Evolutionary conservation across 129 eudicot species (phyloP).

Genomic region (Centaurea solstitialis): DNA sequence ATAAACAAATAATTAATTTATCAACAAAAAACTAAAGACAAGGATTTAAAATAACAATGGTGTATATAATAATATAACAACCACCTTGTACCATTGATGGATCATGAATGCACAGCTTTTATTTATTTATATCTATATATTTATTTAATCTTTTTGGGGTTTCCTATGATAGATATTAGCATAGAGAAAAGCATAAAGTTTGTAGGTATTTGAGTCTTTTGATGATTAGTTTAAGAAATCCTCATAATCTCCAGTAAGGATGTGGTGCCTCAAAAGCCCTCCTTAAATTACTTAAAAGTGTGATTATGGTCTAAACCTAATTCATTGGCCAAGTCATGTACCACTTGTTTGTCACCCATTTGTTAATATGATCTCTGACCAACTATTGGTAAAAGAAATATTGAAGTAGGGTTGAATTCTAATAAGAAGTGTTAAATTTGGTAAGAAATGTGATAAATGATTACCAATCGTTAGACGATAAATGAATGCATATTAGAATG

Average conservation of each 20-base stretch:
- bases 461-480: no score
- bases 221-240: conserved; percentile 46
- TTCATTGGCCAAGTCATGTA: conserved; percentile 41
- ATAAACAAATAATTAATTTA: no score
- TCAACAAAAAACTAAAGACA: neutral
- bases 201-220: conserved; percentile 34
- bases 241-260: conserved; percentile 42
- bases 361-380: neutral
- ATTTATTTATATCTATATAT: no score
- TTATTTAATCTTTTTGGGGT: neutral
- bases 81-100: neutral
- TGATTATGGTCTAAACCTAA: conserved; percentile 36
- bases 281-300: conserved; percentile 32
- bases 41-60: no score
- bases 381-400: neutral
- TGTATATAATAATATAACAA: neutral
- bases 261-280: conserved; percentile 41
- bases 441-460: no score
- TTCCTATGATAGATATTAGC: conserved; percentile 13
- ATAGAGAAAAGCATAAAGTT: conserved; percentile 26
- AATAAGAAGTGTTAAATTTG: no score
- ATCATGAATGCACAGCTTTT: neutral
- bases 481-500: no score
- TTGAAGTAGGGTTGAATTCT: neutral
- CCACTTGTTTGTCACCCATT: conserved; percentile 23